Percentiles rank a stretch among this genome's conserved stretches.
Evolutionary conservation across 2,329 filamentous ascomycete species (phyloP).

Genomic region (Gyromitra esculenta): DNA sequence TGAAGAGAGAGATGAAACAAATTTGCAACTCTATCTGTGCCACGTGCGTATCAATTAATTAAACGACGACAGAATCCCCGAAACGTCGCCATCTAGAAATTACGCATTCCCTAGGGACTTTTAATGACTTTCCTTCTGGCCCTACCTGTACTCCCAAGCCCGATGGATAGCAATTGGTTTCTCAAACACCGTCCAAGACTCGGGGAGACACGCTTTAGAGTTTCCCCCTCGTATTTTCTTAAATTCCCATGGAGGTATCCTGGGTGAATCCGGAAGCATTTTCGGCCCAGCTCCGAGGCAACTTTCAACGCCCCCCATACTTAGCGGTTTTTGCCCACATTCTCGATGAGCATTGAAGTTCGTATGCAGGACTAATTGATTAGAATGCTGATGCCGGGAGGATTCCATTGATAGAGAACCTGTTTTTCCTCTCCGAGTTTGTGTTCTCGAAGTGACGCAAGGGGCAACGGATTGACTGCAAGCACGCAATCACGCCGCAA

Average conservation of each 20-base stretch:
- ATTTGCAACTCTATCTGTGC: conserved; percentile 32
- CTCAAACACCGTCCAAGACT: conserved; percentile 8
- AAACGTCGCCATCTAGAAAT: conserved; percentile 13
- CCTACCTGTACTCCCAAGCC: not conserved
- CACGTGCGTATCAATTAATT: conserved; percentile 32
- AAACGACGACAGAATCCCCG: conserved; percentile 8
- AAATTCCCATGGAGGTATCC: not conserved
- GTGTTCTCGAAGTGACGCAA: conserved; percentile 17
- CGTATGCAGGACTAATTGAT: conserved; percentile 5
- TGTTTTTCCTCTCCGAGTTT: not conserved
- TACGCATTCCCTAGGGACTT: conserved; percentile 1
- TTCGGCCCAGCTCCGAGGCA: conserved; percentile 17
- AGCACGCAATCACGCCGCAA: not conserved
- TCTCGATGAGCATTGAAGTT: not conserved
- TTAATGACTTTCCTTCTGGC: not conserved
- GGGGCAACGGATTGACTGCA: not conserved
- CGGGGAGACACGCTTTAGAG: not conserved
- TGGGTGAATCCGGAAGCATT: not conserved
- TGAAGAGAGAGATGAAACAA: conserved; percentile 14
- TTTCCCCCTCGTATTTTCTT: not conserved
- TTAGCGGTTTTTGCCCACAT: not conserved
- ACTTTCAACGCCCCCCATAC: conserved; percentile 6
- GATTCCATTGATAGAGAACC: conserved; percentile 6
- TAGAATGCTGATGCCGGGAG: not conserved
- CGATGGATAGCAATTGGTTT: conserved; percentile 1